Conservation (phyloP, 352 stramenopile species). For the Globisporangium heterothallicum region DNA sequence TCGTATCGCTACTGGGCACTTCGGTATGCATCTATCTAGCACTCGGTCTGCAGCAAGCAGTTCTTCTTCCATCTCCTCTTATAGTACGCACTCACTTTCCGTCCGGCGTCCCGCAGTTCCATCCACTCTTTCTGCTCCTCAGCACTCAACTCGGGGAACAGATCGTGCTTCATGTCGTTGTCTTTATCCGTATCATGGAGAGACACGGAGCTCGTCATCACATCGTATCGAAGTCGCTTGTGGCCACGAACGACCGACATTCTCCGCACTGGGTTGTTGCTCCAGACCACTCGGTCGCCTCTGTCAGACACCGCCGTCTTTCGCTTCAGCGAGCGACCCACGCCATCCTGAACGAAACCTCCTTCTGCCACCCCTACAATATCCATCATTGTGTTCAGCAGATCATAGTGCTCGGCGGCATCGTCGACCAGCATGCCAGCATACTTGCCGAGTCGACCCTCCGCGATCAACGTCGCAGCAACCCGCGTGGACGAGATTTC, state of each 20-base stretch:
- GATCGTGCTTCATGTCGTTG: constrained; percentile 30
- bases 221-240: constrained; percentile 38
- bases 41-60: background rate
- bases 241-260: constrained; percentile 34
- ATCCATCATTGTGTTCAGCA: constrained; percentile 35
- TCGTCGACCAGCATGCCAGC: constrained; percentile 25
- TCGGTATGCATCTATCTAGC: no score
- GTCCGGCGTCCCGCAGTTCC: constrained; percentile 19
- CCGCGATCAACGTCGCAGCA: constrained; percentile 26
- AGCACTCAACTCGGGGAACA: constrained; percentile 19
- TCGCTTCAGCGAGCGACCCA: constrained; percentile 39
- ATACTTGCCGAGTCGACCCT: constrained; percentile 24
- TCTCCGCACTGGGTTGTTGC: constrained; percentile 47
- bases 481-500: constrained; percentile 28
- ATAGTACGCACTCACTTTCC: constrained; percentile 45
- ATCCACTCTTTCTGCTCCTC: constrained; percentile 16
- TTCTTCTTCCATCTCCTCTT: constrained; percentile 28
- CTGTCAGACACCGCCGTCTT: constrained; percentile 19
- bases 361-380: constrained; percentile 28
- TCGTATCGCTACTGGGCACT: no score
- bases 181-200: constrained; percentile 36
- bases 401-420: constrained; percentile 30
- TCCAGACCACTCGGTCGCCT: constrained; percentile 35
- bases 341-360: constrained; percentile 28
- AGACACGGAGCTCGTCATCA: constrained; percentile 22